Evolutionary conservation across 2,329 filamentous ascomycete species (phyloP).

Genomic region (Fusarium sp.): DNA sequence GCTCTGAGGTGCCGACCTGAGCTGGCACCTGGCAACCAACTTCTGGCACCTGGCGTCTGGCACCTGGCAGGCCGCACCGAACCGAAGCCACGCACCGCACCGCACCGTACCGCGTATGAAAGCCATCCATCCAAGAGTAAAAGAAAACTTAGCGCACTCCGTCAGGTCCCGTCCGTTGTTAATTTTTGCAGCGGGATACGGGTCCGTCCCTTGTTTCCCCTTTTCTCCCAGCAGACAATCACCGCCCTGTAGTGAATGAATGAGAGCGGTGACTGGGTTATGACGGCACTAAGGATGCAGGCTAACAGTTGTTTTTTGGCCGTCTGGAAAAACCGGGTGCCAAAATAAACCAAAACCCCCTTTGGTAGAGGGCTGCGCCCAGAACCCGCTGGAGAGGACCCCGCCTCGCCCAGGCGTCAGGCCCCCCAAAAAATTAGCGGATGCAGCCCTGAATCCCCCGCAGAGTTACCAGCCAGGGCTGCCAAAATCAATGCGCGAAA

Average conservation of each 20-base stretch:
- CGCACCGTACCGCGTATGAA: slow-evolving; percentile 3
- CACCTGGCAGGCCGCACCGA: slow-evolving; percentile 6
- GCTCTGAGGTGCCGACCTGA: slow-evolving; percentile 7
- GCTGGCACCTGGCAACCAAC: slow-evolving; percentile 13
- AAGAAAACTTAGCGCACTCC: slow-evolving; percentile 5
- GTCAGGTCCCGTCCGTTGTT: slow-evolving; percentile 9
- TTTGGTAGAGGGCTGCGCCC: not conserved
- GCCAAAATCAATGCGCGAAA: slow-evolving; percentile 19
- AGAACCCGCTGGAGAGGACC: not conserved
- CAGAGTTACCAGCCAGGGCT: slow-evolving; percentile 9
- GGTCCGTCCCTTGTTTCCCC: slow-evolving; percentile 21
- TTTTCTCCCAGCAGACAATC: slow-evolving; percentile 13
- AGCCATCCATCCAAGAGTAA: slow-evolving; percentile 6
- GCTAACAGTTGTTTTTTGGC: slow-evolving; percentile 15
- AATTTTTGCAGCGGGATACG: slow-evolving; percentile 27
- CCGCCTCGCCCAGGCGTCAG: not conserved
- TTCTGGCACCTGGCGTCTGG: slow-evolving; percentile 6
- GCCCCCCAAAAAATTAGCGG: not conserved
- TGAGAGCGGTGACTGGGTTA: slow-evolving; percentile 38
- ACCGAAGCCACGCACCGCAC: slow-evolving; percentile 1
- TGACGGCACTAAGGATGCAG: slow-evolving; percentile 23
- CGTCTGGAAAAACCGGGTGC: slow-evolving; percentile 21
- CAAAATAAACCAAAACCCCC: slow-evolving; percentile 2
- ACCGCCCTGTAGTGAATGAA: slow-evolving; percentile 15
- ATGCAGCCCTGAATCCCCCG: slow-evolving; percentile 12